A percentile compares a stretch with the other conserved stretches of the same genome.
phyloP scores from a whole-genome alignment of 2,329 filamentous ascomycete species.

The Cladophialophora yegresii region DNA sequence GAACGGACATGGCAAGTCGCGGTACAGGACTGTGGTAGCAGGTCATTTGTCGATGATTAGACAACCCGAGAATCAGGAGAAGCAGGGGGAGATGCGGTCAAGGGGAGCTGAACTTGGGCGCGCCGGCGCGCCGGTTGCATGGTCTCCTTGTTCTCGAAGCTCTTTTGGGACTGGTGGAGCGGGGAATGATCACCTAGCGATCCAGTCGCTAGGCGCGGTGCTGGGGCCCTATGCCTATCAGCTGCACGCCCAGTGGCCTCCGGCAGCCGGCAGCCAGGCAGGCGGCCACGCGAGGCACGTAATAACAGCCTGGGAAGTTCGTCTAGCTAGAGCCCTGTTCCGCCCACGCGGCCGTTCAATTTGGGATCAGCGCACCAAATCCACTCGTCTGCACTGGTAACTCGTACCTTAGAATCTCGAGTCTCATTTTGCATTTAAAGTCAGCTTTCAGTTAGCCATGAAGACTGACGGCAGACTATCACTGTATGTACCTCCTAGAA shows the following conservation, averaged over 20 bases:
- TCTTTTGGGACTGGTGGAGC: conserved; percentile 8
- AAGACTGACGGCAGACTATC: neutral
- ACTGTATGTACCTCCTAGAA: too few species aligned
- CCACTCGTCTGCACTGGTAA: too few species aligned
- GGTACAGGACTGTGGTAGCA: conserved; percentile 1
- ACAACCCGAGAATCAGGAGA: neutral
- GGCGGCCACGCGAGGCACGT: neutral
- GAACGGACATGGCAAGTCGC: neutral
- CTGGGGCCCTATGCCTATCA: neutral
- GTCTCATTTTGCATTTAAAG: too few species aligned
- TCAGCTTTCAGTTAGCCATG: neutral
- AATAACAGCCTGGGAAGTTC: neutral
- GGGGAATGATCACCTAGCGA: neutral
- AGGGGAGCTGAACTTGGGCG: conserved; percentile 8
- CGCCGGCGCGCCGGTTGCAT: neutral
- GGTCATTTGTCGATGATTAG: neutral
- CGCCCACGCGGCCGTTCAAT: neutral
- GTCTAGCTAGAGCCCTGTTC: neutral
- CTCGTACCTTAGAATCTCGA: too few species aligned
- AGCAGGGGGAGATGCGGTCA: conserved; percentile 6
- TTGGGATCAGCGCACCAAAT: neutral
- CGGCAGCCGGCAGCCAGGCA: neutral
- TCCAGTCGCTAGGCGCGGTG: conserved; percentile 7
- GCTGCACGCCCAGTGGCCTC: neutral
- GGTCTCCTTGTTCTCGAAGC: neutral